Conservation (phyloP, 345 rosid genomes). For the Gossypium mustelinum region DNA sequence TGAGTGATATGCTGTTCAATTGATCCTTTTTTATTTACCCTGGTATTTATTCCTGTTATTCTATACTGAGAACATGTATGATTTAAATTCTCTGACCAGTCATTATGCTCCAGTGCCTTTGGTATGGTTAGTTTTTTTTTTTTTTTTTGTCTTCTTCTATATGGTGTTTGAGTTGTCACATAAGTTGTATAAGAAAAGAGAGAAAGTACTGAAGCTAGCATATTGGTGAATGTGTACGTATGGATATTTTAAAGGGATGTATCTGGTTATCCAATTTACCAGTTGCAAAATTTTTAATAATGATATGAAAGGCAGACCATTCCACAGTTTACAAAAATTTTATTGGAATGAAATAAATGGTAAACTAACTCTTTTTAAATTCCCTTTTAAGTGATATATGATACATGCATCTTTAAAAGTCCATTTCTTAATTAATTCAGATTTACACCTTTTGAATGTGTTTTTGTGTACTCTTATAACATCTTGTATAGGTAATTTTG, state of each 20-base stretch:
- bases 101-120: no score
- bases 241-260: not conserved
- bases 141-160: not conserved
- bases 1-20: no score
- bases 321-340: not conserved
- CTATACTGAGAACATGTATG: not conserved
- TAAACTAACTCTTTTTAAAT: not conserved
- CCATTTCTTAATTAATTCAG: not conserved
- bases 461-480: not conserved
- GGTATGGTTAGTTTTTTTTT: not conserved
- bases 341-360: not conserved
- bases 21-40: no score
- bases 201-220: not conserved
- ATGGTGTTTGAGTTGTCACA: not conserved
- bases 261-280: not conserved
- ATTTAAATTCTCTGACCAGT: not conserved
- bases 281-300: not conserved
- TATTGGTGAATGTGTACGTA: not conserved
- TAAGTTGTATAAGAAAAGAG: not conserved
- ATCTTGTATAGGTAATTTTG: not conserved
- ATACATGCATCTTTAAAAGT: not conserved
- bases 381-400: not conserved
- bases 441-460: not conserved
- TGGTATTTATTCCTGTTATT: no score
- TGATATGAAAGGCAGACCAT: not conserved